Evolutionary conservation across 1,284 basidiomycete genomes (phyloP).

Genomic region (Trichosporon faecale): DNA sequence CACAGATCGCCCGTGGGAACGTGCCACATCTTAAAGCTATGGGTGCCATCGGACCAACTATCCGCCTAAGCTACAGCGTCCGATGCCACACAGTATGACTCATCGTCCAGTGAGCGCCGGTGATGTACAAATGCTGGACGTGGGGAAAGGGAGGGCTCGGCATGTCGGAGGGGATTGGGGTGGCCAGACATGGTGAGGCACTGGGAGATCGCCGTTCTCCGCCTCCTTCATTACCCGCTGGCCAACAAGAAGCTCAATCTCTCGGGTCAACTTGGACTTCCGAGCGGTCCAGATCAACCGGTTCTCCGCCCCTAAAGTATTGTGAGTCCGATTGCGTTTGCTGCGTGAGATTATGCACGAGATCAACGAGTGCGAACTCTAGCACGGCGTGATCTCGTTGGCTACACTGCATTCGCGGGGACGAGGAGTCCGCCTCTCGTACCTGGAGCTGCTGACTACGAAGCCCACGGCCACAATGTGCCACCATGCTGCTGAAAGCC

Average conservation of each 20-base stretch:
- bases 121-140: not conserved
- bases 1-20: not conserved
- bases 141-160: not conserved
- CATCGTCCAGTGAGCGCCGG: not conserved
- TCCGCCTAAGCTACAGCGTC: not conserved
- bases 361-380: not conserved
- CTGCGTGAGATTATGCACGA: not conserved
- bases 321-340: not conserved
- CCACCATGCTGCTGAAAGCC: not conserved
- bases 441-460: not conserved
- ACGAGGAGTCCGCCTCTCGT: not conserved
- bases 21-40: not conserved
- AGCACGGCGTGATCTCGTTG: not conserved
- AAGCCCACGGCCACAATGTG: not conserved
- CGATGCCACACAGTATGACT: not conserved
- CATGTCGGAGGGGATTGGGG: not conserved
- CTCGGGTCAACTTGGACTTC: not conserved
- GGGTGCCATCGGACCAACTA: not conserved
- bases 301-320: not conserved
- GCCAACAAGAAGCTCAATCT: not conserved
- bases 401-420: not conserved
- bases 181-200: not conserved
- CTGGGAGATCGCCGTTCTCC: not conserved
- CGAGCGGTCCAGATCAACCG: not conserved
- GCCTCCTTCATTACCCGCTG: not conserved